phyloP scores from a whole-genome alignment of 2,329 filamentous ascomycete species.

The Podosphaera xanthii region DNA sequence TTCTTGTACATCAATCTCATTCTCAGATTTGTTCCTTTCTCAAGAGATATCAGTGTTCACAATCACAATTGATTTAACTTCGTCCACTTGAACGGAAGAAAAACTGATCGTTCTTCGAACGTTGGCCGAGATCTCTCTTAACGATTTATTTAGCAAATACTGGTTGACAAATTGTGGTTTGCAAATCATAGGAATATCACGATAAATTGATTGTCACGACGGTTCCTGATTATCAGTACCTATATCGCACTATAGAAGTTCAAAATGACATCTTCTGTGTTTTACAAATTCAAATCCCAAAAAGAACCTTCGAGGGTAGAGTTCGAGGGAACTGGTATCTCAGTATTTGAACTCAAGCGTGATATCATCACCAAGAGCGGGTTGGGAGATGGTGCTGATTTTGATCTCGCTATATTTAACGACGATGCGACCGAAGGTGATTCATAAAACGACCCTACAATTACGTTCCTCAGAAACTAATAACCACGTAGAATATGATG shows the following conservation, averaged over 20 bases:
- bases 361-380: conserved; percentile 92
- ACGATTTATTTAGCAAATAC: conserved; percentile 10
- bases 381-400: conserved; percentile 85
- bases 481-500: conserved; percentile 58
- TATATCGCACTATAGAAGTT: conserved; percentile 2
- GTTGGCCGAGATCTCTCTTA: conserved; percentile 11
- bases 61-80: conserved; percentile 19
- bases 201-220: conserved; percentile 5
- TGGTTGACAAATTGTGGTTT: conserved; percentile 9
- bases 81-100: conserved; percentile 17
- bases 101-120: conserved; percentile 16
- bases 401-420: conserved; percentile 83
- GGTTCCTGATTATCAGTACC: neutral
- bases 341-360: conserved; percentile 94
- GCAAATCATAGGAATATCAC: conserved; percentile 9
- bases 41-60: conserved; percentile 16
- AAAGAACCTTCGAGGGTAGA: conserved; percentile 86
- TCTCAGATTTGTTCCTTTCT: conserved; percentile 13
- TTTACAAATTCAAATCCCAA: conserved; percentile 99
- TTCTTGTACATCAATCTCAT: conserved; percentile 18
- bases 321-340: conserved; percentile 94
- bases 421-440: conserved; percentile 80
- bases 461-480: conserved; percentile 3
- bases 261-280: conserved; percentile 48
- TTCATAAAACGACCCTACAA: neutral